Base-by-base conservation (phyloP, 441 rosid species). In the Aleurites moluccanus region DNA sequence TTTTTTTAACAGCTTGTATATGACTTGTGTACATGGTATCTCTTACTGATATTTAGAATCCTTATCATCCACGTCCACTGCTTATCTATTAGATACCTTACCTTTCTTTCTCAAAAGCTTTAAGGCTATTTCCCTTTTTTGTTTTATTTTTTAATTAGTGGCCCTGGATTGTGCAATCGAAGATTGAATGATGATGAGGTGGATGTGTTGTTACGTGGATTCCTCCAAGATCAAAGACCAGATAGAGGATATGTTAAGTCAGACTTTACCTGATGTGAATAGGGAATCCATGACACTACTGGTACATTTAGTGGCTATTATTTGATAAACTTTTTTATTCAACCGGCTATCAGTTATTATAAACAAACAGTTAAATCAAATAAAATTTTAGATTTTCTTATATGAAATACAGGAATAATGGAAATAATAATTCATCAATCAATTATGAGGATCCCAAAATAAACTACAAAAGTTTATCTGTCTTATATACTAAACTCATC, bases 21-120 rank as follows among this genome's bases (percentile, higher is more conserved):
- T 20, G 4, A 55, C 6, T 2, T 6, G 10, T 55, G 27, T 55
- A 55, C 27, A 55, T 20, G 8, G 40, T 6, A 38, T 5, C 0
- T 38, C 50, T 49, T 21, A 33, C 47, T 69, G 76, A 64, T 74
- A 64, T 56, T 56, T 57, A 70, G 83, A 85, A 78, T 85, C 83
- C 82, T 80, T 85, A 85, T 85, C 85, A 82, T 85, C 85, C 83
- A 76, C 81, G 72, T 71, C 75, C 73, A 61, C 33, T 15, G 3
- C 56, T 61, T 64, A 42, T 53, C 53, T 11, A 57, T 25, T 63
- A 3, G 30, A 70, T 72, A 18, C n/a, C 23, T 30, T 62, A 50
- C 75, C 55, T 72, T 78, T 75, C 73, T 59, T 70, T 63, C 68
- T 78, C 80, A 64, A 62, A 61, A 76, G 78, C 82, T 79, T 55